Percentiles rank a stretch among this genome's conserved stretches.
These are phyloP conservation scores for Helianthus annuus DNA, from an alignment of 129 eudicot genomes.

Conservation along the genomic window DNA sequence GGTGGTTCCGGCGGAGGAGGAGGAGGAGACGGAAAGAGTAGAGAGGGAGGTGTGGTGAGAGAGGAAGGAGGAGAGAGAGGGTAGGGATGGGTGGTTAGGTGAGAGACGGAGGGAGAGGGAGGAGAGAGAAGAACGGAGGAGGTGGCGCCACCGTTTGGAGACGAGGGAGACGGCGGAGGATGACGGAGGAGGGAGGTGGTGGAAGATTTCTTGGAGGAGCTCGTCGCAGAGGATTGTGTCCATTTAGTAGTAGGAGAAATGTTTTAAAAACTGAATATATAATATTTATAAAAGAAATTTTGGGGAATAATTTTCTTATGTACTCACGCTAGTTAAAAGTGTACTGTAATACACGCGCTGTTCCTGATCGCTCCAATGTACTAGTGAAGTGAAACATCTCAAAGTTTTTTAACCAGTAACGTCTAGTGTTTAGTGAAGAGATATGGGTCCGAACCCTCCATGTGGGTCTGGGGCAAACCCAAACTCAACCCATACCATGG, in stretches of 20 bases:
- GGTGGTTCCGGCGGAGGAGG: slow-evolving; percentile 4
- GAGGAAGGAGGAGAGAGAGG: slow-evolving; percentile 37
- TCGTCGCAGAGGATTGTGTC: slow-evolving; percentile 71
- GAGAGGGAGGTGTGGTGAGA: slow-evolving; percentile 44
- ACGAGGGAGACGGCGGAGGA: slow-evolving; percentile 51
- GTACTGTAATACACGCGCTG: background rate
- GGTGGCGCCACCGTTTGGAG: slow-evolving; percentile 67
- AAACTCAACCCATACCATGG: no score
- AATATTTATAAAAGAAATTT: slow-evolving; percentile 16
- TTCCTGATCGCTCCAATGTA: background rate
- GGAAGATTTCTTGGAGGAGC: slow-evolving; percentile 79
- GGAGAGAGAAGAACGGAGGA: slow-evolving; percentile 58
- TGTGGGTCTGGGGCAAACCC: no score
- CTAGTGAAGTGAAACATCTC: no score
- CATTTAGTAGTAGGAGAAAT: slow-evolving; percentile 29
- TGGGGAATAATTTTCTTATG: background rate
- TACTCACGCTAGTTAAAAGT: background rate
- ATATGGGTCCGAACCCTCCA: no score
- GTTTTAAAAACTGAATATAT: background rate
- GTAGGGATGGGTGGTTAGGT: slow-evolving; percentile 29
- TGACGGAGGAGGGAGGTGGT: slow-evolving; percentile 65
- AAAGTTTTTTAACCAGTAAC: no score
- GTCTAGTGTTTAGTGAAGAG: no score
- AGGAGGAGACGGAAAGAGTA: slow-evolving; percentile 41
- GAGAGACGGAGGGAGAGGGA: slow-evolving; percentile 53